phyloP scores from a whole-genome alignment of 2,329 filamentous ascomycete species.

The Scolecobasidium constrictum region DNA sequence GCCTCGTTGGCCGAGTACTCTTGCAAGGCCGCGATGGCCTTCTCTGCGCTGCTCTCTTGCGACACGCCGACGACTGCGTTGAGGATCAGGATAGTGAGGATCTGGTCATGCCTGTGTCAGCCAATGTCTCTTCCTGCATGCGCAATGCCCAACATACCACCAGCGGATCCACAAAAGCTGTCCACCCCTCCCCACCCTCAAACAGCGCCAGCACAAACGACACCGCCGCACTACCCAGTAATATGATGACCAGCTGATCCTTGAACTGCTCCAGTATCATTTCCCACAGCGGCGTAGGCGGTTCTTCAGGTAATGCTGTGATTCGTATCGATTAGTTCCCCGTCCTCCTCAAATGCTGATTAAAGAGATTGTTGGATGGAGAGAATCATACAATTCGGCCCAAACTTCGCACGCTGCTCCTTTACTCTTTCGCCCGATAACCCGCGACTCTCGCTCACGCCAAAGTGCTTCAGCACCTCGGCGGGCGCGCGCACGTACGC shows the following conservation, averaged over 20 bases:
- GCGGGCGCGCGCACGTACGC: constrained; percentile 38
- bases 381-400: constrained; percentile 46
- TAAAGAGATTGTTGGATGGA: not conserved
- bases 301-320: constrained; percentile 70
- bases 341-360: constrained; percentile 13
- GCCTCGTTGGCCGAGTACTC: constrained; percentile 99
- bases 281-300: constrained; percentile 91
- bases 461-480: constrained; percentile 42
- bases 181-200: constrained; percentile 88
- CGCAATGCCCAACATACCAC: constrained; percentile 66
- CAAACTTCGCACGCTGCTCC: constrained; percentile 36
- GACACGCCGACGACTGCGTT: constrained; percentile 97
- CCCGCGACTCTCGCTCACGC: constrained; percentile 39
- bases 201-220: constrained; percentile 91
- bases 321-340: too few species aligned
- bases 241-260: constrained; percentile 92
- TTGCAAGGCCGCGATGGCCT: constrained; percentile 93
- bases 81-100: constrained; percentile 90
- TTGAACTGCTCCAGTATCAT: constrained; percentile 98
- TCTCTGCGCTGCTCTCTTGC: constrained; percentile 96
- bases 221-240: constrained; percentile 83
- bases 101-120: constrained; percentile 42
- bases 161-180: constrained; percentile 89
- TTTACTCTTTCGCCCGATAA: constrained; percentile 38
- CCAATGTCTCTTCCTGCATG: constrained; percentile 20